Evolutionary conservation across 1,284 basidiomycete genomes (phyloP).

Genomic region (Wolfiporia cocos): DNA sequence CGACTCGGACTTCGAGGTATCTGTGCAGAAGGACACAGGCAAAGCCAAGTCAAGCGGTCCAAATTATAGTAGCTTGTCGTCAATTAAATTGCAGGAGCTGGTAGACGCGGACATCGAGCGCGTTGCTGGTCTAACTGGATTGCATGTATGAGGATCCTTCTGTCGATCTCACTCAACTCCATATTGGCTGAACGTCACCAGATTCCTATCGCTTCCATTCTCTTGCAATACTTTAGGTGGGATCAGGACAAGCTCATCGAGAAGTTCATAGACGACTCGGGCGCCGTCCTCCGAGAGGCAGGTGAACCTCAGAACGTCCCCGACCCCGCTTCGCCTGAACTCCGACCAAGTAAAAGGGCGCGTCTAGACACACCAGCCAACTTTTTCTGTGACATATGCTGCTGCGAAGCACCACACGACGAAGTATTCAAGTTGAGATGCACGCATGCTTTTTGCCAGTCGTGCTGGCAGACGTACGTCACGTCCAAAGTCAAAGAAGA

Average conservation of each 20-base stretch:
- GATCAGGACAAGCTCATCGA: constrained; percentile 58
- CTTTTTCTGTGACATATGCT: constrained; percentile 51
- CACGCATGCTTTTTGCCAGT: constrained; percentile 47
- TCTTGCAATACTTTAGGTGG: constrained; percentile 61
- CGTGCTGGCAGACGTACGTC: constrained; percentile 56
- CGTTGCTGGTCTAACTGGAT: constrained; percentile 42
- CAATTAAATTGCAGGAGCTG: constrained; percentile 36
- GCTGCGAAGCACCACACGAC: constrained; percentile 34
- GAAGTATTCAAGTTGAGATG: constrained; percentile 40
- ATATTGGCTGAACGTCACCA: not conserved
- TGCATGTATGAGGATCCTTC: constrained; percentile 34
- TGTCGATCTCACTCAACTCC: constrained; percentile 7
- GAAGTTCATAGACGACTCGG: constrained; percentile 46
- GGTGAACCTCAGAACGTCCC: constrained; percentile 23
- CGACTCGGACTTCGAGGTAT: constrained; percentile 24
- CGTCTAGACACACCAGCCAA: constrained; percentile 23
- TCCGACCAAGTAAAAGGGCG: constrained; percentile 21
- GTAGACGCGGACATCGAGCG: constrained; percentile 39
- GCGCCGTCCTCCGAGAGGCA: constrained; percentile 31
- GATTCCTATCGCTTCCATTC: constrained; percentile 47
- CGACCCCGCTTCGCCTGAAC: constrained; percentile 6
- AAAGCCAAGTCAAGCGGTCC: constrained; percentile 20
- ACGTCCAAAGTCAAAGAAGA: constrained; percentile 52
- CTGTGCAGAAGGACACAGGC: constrained; percentile 19
- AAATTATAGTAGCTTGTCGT: constrained; percentile 30